Percentiles rank a stretch among this genome's conserved stretches.
Conservation (phyloP, 2,329 filamentous ascomycete species). For the Lachnellula arida region DNA sequence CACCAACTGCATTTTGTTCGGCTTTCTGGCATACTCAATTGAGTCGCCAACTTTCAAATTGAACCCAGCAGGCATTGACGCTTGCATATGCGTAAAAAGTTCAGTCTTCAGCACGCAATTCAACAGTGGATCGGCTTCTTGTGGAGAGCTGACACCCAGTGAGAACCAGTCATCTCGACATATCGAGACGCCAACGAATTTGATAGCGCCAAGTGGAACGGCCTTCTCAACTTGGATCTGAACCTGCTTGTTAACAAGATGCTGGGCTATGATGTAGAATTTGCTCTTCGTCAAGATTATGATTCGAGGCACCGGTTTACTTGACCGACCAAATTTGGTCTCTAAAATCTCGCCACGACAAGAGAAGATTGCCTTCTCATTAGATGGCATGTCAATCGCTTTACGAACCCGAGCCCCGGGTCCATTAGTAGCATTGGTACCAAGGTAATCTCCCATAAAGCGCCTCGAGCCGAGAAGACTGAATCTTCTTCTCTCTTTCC, state of each 20-base stretch:
- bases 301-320: conserved; percentile 83
- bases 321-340: conserved; percentile 93
- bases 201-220: conserved; percentile 81
- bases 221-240: conserved; percentile 78
- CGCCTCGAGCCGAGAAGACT: conserved; percentile 86
- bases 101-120: conserved; percentile 96
- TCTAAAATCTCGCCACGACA: conserved; percentile 86
- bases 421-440: conserved; percentile 74
- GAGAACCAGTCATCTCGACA: conserved; percentile 96
- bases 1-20: conserved; percentile 81
- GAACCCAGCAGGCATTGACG: conserved; percentile 66
- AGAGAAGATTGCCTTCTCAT: conserved; percentile 80
- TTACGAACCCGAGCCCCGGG: conserved; percentile 76
- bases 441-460: conserved; percentile 93
- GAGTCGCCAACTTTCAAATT: conserved; percentile 77
- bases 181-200: conserved; percentile 76
- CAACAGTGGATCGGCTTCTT: conserved; percentile 89
- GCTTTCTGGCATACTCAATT: conserved; percentile 97
- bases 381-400: conserved; percentile 63
- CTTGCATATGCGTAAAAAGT: conserved; percentile 87
- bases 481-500: conserved; percentile 87
- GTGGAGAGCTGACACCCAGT: conserved; percentile 79
- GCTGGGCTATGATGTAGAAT: conserved; percentile 84
- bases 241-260: conserved; percentile 74
- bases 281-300: conserved; percentile 80